Base-by-base conservation (phyloP, 805 yeast species). In the Pichia manshurica region DNA sequence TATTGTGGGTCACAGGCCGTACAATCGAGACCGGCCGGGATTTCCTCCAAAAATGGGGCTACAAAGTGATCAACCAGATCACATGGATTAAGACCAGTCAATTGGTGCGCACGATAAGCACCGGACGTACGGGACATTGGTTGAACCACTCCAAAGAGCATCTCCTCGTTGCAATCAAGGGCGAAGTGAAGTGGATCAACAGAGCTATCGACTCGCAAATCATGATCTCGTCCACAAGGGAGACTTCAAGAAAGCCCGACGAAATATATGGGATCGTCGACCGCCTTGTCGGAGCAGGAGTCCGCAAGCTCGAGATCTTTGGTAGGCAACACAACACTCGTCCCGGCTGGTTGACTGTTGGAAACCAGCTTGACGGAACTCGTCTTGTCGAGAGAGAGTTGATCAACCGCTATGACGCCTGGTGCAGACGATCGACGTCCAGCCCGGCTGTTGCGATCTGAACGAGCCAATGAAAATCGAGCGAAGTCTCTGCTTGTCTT, bases 61-160 rank as follows among this genome's bases (percentile, higher is more conserved):
- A 90, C 61, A 61, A 66, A 33, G 78, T 84, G 5, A 67, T 78
- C 20, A 91, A 89, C 62, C 97, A 90, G 62, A 65, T 90, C 52
- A 77, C 90, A 8, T 90, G 98, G 98, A 77, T 88, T 50, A 90
- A 90, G 63, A 79, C 93, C 5, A 90, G 90, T 63, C 97, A 91
- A 62, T 67, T 91, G 51, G 79, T 83, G 19, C 71, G 96, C 51
- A 90, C 96, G 0, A 89, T 90, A 38, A 89, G 95, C 50, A 91
- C 98, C 0, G 98, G 98, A 1, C 70, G 97, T 53, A 90, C 98
- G 0, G 98, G 98, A 0, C 98, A 90, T 63, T 90, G 98, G 98
- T 71, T 90, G 45, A 90, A 90, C 61, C 98, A 90, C 65, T 85
- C 96, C 0, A 90, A 90, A 57, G 98, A 90, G 63, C 97, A 90